Conservation (phyloP, 1,284 basidiomycete genomes). For the Takashimella koratensis region DNA sequence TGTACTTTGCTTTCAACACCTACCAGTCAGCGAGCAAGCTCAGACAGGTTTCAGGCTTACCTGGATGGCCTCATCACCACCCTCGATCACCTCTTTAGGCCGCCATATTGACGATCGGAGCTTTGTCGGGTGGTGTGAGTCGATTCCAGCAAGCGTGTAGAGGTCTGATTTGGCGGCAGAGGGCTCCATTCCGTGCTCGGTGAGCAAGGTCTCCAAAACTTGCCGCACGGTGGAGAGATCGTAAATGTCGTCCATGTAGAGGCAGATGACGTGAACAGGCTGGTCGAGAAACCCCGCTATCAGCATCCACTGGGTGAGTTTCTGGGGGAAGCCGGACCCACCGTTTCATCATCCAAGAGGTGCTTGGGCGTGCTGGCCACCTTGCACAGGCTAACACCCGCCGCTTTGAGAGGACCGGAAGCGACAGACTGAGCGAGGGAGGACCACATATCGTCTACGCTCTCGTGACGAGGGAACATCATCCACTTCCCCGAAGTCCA, state of each 20-base stretch:
- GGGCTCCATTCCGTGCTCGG: slow-evolving; percentile 32
- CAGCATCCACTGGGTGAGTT: no score
- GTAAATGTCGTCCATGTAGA: slow-evolving; percentile 33
- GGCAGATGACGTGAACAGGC: slow-evolving; percentile 23
- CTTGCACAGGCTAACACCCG: slow-evolving; percentile 25
- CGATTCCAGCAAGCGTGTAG: slow-evolving; percentile 44
- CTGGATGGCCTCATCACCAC: slow-evolving; percentile 19
- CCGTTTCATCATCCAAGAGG: no score
- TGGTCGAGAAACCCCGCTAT: no score
- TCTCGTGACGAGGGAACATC: slow-evolving; percentile 18
- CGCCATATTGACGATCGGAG: slow-evolving; percentile 38
- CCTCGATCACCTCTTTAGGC: slow-evolving; percentile 26
- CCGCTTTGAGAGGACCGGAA: slow-evolving; percentile 27
- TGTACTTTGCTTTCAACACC: slow-evolving; percentile 18
- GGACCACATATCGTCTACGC: slow-evolving; percentile 28
- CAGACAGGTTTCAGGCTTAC: background rate
- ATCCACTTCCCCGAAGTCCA: slow-evolving; percentile 37
- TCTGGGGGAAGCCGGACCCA: no score
- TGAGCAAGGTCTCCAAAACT: slow-evolving; percentile 24
- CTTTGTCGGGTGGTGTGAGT: slow-evolving; percentile 42
- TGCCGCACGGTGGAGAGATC: slow-evolving; percentile 17
- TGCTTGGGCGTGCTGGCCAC: slow-evolving; percentile 21
- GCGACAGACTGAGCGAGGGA: slow-evolving; percentile 30
- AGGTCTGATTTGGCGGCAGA: slow-evolving; percentile 36
- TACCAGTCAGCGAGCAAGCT: slow-evolving; percentile 1